A percentile compares a stretch with the other conserved stretches of the same genome.
Conservation (phyloP, 768 basidiomycete species). For the Pholiota molesta region DNA sequence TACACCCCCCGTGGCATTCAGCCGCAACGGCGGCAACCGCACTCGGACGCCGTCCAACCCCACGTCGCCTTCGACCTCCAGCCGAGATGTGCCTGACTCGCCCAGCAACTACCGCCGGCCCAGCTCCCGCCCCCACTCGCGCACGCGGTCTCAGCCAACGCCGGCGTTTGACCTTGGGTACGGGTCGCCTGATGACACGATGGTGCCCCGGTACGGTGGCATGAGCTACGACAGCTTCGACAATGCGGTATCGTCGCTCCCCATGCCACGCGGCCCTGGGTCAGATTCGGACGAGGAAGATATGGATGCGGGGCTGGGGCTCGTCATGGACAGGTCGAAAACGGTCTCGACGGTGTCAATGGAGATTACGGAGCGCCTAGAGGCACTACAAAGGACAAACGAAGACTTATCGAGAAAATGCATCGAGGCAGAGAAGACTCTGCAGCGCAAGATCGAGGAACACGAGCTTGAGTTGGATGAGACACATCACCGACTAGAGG, state of each 20-base stretch:
- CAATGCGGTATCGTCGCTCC: constrained; percentile 53
- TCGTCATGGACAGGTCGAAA: constrained; percentile 62
- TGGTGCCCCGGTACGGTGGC: constrained; percentile 22
- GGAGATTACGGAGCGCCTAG: constrained; percentile 71
- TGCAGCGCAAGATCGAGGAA: constrained; percentile 68
- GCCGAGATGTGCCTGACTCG: constrained; percentile 23
- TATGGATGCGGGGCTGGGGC: constrained; percentile 55
- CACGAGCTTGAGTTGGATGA: constrained; percentile 87
- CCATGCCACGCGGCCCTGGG: constrained; percentile 55
- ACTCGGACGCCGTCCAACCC: constrained; percentile 77
- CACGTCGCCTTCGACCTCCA: constrained; percentile 48
- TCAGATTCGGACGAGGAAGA: constrained; percentile 60
- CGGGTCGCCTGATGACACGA: constrained; percentile 39
- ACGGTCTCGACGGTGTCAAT: constrained; percentile 70
- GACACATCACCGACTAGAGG: constrained; percentile 76
- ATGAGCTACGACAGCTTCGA: constrained; percentile 39
- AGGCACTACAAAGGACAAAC: constrained; percentile 74
- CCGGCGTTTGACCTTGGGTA: constrained; percentile 42
- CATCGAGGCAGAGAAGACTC: constrained; percentile 69
- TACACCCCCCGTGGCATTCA: constrained; percentile 44
- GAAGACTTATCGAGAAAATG: constrained; percentile 75
- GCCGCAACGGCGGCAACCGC: constrained; percentile 49
- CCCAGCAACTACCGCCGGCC: constrained; percentile 25
- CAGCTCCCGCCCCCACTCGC: constrained; percentile 67
- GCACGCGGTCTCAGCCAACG: constrained; percentile 55